These are phyloP conservation scores for Diaporthe sp. DNA, from an alignment of 2,329 filamentous ascomycete genomes.

Conservation along the genomic window DNA sequence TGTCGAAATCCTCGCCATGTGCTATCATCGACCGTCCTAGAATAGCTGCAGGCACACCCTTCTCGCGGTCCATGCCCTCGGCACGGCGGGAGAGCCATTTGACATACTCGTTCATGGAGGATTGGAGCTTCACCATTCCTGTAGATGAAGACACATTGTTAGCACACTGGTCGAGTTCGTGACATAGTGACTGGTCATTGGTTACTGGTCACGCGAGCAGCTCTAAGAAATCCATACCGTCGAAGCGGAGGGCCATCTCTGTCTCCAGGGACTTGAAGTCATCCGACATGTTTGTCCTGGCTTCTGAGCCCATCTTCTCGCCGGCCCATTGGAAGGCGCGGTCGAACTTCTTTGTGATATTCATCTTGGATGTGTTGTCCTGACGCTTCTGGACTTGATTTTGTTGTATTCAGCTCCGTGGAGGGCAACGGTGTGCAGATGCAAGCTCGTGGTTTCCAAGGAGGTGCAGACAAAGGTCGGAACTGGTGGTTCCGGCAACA, in stretches of 20 bases:
- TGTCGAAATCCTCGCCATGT: constrained; percentile 94
- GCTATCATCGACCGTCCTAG: constrained; percentile 87
- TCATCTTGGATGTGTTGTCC: constrained; percentile 55
- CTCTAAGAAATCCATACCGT: constrained; percentile 70
- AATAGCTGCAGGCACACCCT: constrained; percentile 82
- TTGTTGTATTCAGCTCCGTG: neutral
- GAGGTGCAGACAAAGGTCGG: constrained; percentile 1
- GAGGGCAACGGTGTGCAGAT: neutral
- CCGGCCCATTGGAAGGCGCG: constrained; percentile 98
- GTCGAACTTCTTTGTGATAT: constrained; percentile 87
- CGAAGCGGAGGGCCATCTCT: constrained; percentile 90
- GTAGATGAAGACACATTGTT: neutral
- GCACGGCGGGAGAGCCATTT: constrained; percentile 89
- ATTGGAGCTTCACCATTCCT: constrained; percentile 94
- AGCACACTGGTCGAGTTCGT: neutral
- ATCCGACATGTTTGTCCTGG: constrained; percentile 87
- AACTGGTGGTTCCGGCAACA: neutral
- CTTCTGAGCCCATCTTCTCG: constrained; percentile 94
- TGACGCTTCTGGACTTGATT: neutral
- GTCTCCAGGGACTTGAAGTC: constrained; percentile 91
- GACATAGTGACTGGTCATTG: neutral
- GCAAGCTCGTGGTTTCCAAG: constrained; percentile 3
- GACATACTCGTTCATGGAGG: constrained; percentile 86
- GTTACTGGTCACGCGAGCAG: constrained; percentile 24
- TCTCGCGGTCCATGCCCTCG: constrained; percentile 86